A percentile compares a stretch with the other conserved stretches of the same genome.
phyloP scores from a whole-genome alignment of 108 stramenopile genomes.

The Mayamaea pseudoterrestris region DNA sequence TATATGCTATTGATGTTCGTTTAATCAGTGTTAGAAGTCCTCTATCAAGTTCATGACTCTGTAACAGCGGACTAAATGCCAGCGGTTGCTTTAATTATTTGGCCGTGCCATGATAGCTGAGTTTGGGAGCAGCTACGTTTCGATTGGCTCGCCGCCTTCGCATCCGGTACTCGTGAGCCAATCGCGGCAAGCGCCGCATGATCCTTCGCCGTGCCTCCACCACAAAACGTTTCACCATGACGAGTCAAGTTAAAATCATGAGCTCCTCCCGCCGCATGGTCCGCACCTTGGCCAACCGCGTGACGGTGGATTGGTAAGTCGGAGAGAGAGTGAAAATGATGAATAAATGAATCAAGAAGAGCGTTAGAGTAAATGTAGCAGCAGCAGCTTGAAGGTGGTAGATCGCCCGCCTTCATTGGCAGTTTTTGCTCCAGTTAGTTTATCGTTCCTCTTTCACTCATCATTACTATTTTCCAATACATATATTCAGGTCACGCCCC shows the following conservation, averaged over 20 bases:
- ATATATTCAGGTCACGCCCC: slow-evolving; percentile 43
- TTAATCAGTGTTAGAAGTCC: too few species aligned
- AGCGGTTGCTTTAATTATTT: too few species aligned
- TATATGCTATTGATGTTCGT: too few species aligned
- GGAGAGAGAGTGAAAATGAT: not conserved
- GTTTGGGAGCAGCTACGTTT: too few species aligned
- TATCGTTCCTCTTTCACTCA: not conserved
- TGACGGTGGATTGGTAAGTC: slow-evolving; percentile 31
- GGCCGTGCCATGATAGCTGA: too few species aligned
- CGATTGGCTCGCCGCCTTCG: too few species aligned
- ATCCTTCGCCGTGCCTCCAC: too few species aligned
- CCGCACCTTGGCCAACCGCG: slow-evolving; percentile 30
- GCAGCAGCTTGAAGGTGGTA: not conserved
- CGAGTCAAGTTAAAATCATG: slow-evolving; percentile 13
- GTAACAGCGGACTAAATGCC: too few species aligned
- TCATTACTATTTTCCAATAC: not conserved
- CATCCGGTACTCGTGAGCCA: too few species aligned
- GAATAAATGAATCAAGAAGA: not conserved
- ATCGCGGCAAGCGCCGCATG: too few species aligned
- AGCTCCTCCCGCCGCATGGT: slow-evolving; percentile 31
- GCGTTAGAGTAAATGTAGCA: not conserved
- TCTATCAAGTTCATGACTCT: too few species aligned
- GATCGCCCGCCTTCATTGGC: not conserved
- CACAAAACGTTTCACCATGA: too few species aligned
- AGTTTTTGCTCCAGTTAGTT: not conserved